Conservation (phyloP, 2,329 filamentous ascomycete genomes). For the Cladosporium oxysporum region DNA sequence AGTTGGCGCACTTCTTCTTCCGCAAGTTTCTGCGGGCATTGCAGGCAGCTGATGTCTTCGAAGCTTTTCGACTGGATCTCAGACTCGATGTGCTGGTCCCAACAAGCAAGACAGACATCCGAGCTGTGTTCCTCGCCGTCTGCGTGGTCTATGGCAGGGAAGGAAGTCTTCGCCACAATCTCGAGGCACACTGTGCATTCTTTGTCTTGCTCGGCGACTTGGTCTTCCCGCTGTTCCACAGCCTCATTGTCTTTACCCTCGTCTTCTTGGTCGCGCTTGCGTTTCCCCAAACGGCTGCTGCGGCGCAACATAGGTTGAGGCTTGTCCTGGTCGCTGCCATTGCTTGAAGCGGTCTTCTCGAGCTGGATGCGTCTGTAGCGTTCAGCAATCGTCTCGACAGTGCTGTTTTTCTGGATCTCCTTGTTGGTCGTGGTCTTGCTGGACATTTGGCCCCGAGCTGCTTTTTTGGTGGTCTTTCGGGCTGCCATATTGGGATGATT, state of each 20-base stretch:
- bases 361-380: too few relatives aligned
- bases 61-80: slow-evolving; percentile 3
- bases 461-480: too few relatives aligned
- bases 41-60: slow-evolving; percentile 23
- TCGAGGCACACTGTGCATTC: slow-evolving; percentile 25
- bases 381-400: too few relatives aligned
- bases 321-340: too few relatives aligned
- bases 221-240: background rate
- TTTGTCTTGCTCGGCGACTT: background rate
- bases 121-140: background rate
- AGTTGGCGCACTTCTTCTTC: slow-evolving; percentile 24
- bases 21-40: slow-evolving; percentile 23
- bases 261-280: background rate
- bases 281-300: background rate
- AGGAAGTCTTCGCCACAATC: slow-evolving; percentile 9
- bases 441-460: too few relatives aligned
- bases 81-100: slow-evolving; percentile 22
- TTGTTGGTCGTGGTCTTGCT: too few relatives aligned
- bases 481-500: too few relatives aligned
- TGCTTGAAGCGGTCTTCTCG: too few relatives aligned
- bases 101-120: slow-evolving; percentile 25
- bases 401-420: too few relatives aligned
- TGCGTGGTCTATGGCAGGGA: slow-evolving; percentile 18
- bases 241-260: background rate
- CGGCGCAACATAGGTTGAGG: too few relatives aligned